Conservation (phyloP, 1,139 yeast genomes). For the Lodderomyces oxycetoniae region DNA sequence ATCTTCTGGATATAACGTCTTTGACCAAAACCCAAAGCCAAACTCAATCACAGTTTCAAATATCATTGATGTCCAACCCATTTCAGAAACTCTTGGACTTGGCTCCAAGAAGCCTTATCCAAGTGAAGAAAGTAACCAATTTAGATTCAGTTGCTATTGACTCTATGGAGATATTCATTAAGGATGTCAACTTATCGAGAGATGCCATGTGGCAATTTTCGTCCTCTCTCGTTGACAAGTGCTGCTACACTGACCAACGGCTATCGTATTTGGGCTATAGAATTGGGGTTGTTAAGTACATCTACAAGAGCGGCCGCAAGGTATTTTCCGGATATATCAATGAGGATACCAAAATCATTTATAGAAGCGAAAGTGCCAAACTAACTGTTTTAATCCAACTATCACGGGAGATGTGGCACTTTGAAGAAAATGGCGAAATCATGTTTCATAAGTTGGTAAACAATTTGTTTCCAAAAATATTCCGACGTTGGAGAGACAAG, state of each 20-base stretch:
- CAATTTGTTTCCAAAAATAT: constrained; percentile 83
- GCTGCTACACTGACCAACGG: constrained; percentile 66
- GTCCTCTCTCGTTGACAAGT: constrained; percentile 52
- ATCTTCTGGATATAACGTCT: constrained; percentile 1
- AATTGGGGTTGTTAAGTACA: constrained; percentile 57
- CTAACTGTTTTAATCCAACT: constrained; percentile 80
- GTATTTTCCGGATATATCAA: constrained; percentile 65
- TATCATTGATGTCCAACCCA: constrained; percentile 62
- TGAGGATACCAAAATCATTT: constrained; percentile 71
- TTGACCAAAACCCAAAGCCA: constrained; percentile 1
- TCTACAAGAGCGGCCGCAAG: constrained; percentile 68
- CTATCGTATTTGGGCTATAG: constrained; percentile 57
- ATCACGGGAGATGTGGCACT: constrained; percentile 96
- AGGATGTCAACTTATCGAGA: constrained; percentile 76
- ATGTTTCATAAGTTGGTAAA: constrained; percentile 90
- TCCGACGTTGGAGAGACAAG: constrained; percentile 79
- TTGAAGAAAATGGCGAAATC: constrained; percentile 93
- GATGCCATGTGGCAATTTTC: constrained; percentile 94
- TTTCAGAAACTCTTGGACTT: constrained; percentile 60
- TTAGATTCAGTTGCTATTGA: constrained; percentile 60
- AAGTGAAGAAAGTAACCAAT: constrained; percentile 39
- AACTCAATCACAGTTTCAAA: constrained; percentile 20
- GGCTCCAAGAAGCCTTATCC: constrained; percentile 61
- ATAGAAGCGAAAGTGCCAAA: constrained; percentile 86
- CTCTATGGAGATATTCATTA: constrained; percentile 73